A percentile compares a stretch with the other conserved stretches of the same genome.
phyloP scores from a whole-genome alignment of 2,329 filamentous ascomycete species.

The Penicillium sp. region DNA sequence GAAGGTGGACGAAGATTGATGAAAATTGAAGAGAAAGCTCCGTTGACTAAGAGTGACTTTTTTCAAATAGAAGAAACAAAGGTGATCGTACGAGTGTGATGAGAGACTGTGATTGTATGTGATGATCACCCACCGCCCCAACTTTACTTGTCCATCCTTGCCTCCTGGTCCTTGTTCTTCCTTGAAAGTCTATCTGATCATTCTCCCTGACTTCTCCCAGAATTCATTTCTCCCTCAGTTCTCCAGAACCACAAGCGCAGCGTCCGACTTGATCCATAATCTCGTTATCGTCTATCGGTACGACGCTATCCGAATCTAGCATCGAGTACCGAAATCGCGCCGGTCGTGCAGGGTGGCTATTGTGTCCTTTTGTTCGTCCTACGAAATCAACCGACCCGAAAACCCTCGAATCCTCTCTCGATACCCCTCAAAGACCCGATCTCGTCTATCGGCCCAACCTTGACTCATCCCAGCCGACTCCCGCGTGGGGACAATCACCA shows the following conservation, averaged over 20 bases:
- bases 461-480: constrained; percentile 5
- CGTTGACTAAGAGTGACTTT: neutral
- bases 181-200: neutral
- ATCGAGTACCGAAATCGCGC: constrained; percentile 15
- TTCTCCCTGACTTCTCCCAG: neutral
- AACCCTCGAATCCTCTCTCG: neutral
- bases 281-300: constrained; percentile 4
- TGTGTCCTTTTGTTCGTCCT: constrained; percentile 1
- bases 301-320: constrained; percentile 1
- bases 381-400: neutral
- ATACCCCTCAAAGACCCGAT: neutral
- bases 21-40: neutral
- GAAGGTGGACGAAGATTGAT: neutral
- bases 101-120: neutral
- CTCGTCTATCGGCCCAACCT: neutral
- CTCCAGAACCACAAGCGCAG: neutral
- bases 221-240: neutral
- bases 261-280: neutral
- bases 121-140: constrained; percentile 26
- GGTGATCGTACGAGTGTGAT: neutral
- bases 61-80: neutral
- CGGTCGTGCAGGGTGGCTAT: constrained; percentile 21
- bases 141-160: constrained; percentile 20
- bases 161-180: constrained; percentile 14
- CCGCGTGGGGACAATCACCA: constrained; percentile 6